Conservation (phyloP, 306 rosid species). For the Gleditsia sinensis region DNA sequence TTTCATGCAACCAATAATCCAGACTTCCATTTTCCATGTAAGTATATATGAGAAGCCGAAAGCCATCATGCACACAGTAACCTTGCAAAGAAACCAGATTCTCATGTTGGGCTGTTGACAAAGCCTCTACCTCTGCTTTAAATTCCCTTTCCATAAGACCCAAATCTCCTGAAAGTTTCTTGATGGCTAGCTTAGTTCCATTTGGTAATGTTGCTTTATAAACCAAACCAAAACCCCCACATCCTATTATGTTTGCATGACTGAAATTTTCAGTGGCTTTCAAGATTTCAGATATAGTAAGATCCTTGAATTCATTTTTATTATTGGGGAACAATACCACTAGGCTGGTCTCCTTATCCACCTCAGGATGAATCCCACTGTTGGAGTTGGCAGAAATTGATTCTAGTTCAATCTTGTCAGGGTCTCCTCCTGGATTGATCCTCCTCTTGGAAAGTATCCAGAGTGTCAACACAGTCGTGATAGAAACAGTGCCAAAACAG, state of each 20-base stretch:
- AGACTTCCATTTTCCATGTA: constrained; percentile 96
- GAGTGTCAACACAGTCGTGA: constrained; percentile 49
- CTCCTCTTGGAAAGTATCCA: constrained; percentile 89
- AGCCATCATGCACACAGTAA: constrained; percentile 77
- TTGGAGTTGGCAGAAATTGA: constrained; percentile 59
- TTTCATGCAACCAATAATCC: constrained; percentile 96
- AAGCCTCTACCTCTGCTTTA: constrained; percentile 88
- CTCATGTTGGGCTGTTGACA: constrained; percentile 89
- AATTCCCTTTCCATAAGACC: constrained; percentile 97
- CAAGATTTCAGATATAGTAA: constrained; percentile 71
- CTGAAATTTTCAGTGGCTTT: constrained; percentile 90
- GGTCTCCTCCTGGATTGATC: constrained; percentile 74
- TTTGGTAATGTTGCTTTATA: constrained; percentile 77
- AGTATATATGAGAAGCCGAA: constrained; percentile 76
- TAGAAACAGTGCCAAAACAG: constrained; percentile 53
- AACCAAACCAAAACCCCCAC: constrained; percentile 97
- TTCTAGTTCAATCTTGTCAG: constrained; percentile 73
- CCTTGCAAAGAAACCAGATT: constrained; percentile 91
- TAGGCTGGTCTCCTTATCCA: constrained; percentile 68
- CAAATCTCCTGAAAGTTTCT: constrained; percentile 92
- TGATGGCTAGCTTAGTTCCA: constrained; percentile 79
- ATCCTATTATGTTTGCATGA: constrained; percentile 88
- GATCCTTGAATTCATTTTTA: constrained; percentile 68
- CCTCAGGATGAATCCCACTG: constrained; percentile 57
- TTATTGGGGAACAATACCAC: constrained; percentile 81